Evolutionary conservation across 208 protist genomes (phyloP).

Genomic region (Acanthamoeba divionensis): DNA sequence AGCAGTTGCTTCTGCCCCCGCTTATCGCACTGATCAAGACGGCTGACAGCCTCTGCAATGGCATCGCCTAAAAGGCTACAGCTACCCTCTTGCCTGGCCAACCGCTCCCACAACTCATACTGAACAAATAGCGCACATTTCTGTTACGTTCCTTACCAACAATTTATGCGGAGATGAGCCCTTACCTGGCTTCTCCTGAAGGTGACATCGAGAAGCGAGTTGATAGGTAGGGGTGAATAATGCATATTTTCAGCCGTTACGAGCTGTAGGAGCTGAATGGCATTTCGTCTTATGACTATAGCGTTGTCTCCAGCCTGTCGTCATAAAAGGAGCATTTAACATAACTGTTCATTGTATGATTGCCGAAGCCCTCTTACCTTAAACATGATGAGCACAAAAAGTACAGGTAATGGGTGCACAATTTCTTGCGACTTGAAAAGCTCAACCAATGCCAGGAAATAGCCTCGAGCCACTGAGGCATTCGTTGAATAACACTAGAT

Average conservation of each 20-base stretch:
- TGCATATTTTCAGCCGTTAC: not conserved
- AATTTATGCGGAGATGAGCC: not conserved
- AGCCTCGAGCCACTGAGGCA: not conserved
- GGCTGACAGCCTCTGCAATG: not conserved
- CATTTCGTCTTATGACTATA: not conserved
- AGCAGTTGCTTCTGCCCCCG: slow-evolving; percentile 29
- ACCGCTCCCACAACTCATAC: not conserved
- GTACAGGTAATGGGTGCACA: not conserved
- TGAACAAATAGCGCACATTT: not conserved
- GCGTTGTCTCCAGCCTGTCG: not conserved
- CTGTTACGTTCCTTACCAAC: too few species aligned
- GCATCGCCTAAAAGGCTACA: not conserved
- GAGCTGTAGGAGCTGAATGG: slow-evolving; percentile 5
- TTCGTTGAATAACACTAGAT: slow-evolving; percentile 20
- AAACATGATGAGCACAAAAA: not conserved
- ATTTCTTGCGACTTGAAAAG: slow-evolving; percentile 21
- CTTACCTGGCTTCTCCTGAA: not conserved
- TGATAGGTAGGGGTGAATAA: slow-evolving; percentile 24
- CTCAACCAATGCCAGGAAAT: slow-evolving; percentile 43
- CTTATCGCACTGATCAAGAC: not conserved
- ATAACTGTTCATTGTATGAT: not conserved
- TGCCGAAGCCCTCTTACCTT: not conserved
- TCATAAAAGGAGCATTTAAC: not conserved
- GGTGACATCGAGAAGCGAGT: not conserved
- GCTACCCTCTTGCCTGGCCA: not conserved